Percentiles rank a stretch among this genome's conserved stretches.
These are phyloP conservation scores for Cucurbita argyrosperma DNA, from an alignment of 306 rosid genomes.

Conservation along the genomic window DNA sequence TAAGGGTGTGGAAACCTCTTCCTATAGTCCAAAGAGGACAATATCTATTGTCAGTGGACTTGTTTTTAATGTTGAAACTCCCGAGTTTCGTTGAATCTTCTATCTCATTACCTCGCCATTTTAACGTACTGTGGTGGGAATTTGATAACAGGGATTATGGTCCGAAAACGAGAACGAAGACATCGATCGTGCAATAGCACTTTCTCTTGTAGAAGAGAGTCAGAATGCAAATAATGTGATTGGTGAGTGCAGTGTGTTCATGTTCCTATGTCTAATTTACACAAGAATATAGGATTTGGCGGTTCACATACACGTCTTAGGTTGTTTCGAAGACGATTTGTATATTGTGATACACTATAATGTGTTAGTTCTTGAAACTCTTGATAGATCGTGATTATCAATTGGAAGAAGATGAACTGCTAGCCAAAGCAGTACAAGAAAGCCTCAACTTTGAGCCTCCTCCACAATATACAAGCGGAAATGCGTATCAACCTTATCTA, in stretches of 20 bases:
- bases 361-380: not conserved
- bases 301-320: not conserved
- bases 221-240: conserved; percentile 27
- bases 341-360: not conserved
- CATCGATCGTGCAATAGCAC: conserved; percentile 74
- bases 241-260: conserved; percentile 41
- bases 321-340: not conserved
- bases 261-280: not conserved
- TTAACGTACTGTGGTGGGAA: conserved; percentile 14
- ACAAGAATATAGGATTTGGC: not conserved
- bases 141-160: conserved; percentile 58
- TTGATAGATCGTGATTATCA: conserved; percentile 37
- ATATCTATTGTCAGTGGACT: no score
- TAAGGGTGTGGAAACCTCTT: no score
- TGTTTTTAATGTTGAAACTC: not conserved
- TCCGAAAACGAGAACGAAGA: conserved; percentile 63
- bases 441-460: conserved; percentile 64
- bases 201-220: conserved; percentile 66
- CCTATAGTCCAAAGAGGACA: no score
- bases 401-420: conserved; percentile 74
- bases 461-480: conserved; percentile 50
- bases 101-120: conserved; percentile 4
- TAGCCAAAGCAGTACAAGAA: conserved; percentile 82
- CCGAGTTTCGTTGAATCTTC: not conserved
- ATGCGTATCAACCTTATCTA: conserved; percentile 34